A percentile compares a stretch with the other conserved stretches of the same genome.
phyloP scores from a whole-genome alignment of 1,284 basidiomycete genomes.

The Microbotryomycetes sp. region DNA sequence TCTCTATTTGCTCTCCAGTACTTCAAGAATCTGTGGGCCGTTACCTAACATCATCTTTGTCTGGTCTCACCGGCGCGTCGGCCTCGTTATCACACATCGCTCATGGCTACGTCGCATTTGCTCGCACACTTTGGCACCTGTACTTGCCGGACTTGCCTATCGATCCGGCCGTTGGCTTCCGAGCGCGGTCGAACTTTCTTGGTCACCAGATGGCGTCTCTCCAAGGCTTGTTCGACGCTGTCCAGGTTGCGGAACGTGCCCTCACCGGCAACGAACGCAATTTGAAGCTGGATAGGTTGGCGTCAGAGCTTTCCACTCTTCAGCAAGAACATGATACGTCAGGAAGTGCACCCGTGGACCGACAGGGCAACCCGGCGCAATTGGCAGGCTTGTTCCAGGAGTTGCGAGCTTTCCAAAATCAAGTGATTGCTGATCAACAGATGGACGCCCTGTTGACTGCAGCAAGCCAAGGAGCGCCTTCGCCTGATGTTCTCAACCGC shows the following conservation, averaged over 20 bases:
- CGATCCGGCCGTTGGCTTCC: constrained; percentile 68
- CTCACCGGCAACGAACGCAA: constrained; percentile 59
- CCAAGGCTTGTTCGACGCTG: constrained; percentile 48
- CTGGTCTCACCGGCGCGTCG: neutral
- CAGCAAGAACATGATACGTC: constrained; percentile 35
- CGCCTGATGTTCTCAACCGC: constrained; percentile 38
- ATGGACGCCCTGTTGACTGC: constrained; percentile 30
- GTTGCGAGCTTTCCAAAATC: constrained; percentile 57
- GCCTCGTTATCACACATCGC: constrained; percentile 48
- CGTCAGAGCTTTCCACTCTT: constrained; percentile 41
- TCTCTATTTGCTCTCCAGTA: constrained; percentile 5
- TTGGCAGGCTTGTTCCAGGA: constrained; percentile 78
- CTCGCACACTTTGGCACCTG: constrained; percentile 58
- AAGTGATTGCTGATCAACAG: constrained; percentile 34
- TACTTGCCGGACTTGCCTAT: constrained; percentile 80
- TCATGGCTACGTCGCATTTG: constrained; percentile 60
- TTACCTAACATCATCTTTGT: constrained; percentile 10
- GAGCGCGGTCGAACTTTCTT: constrained; percentile 22
- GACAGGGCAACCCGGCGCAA: constrained; percentile 51
- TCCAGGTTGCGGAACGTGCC: constrained; percentile 55
- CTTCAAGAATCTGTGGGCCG: constrained; percentile 6
- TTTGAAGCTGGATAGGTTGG: constrained; percentile 44
- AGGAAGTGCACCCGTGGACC: constrained; percentile 35
- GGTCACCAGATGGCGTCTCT: constrained; percentile 19
- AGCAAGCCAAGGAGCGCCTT: constrained; percentile 34